Evolutionary conservation across 441 rosid species (phyloP).

Genomic region (Adansonia gregorii): DNA sequence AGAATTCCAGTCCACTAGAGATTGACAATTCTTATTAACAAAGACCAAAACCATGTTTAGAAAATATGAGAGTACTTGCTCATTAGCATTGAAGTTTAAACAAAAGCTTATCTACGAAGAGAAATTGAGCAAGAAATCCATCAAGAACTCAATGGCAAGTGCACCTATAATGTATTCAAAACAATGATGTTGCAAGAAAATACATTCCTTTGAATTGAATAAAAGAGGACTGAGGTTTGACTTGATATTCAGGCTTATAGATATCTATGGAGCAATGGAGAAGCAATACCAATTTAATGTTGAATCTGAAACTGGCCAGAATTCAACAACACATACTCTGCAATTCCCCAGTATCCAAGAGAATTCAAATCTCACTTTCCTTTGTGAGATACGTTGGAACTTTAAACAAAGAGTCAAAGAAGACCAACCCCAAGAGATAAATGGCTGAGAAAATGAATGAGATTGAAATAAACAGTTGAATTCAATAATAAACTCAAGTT

Average conservation of each 20-base stretch:
- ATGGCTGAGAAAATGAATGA: constrained; percentile 25
- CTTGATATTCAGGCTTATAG: constrained; percentile 29
- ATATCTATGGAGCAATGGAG: constrained; percentile 26
- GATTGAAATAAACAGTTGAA: constrained; percentile 18
- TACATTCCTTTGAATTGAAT: constrained; percentile 27
- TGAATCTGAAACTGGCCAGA: constrained; percentile 28
- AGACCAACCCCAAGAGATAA: constrained; percentile 28
- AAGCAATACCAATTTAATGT: constrained; percentile 29
- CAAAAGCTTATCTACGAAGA: constrained; percentile 4
- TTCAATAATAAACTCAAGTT: constrained; percentile 32
- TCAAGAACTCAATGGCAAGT: constrained; percentile 9
- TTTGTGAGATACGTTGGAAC: constrained; percentile 28
- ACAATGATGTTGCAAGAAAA: constrained; percentile 19
- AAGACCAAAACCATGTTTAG: background rate
- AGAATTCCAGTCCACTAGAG: background rate
- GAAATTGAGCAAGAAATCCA: constrained; percentile 19
- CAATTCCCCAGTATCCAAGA: constrained; percentile 33
- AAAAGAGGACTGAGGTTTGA: constrained; percentile 31
- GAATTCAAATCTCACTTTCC: constrained; percentile 35
- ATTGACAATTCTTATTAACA: background rate
- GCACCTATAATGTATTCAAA: constrained; percentile 5
- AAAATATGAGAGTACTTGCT: constrained; percentile 8
- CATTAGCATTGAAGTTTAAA: constrained; percentile 22
- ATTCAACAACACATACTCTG: constrained; percentile 30
- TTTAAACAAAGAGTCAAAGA: constrained; percentile 36